Percentiles rank a stretch among this genome's conserved stretches.
Evolutionary conservation across 352 stramenopile genomes (phyloP).

Genomic region (Peronospora destructor): DNA sequence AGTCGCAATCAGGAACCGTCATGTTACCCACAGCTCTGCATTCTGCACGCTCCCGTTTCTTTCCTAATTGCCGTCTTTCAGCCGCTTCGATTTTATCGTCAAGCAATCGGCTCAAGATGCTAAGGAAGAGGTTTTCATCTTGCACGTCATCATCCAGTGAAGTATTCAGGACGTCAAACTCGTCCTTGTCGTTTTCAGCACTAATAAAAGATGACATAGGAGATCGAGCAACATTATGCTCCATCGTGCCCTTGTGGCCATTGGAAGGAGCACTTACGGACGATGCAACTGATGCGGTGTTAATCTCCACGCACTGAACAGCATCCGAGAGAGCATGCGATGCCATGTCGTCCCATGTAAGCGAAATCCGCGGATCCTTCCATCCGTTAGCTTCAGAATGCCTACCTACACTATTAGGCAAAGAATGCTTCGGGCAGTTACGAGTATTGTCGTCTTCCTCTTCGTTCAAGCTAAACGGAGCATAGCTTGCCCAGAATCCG

Average conservation of each 20-base stretch:
- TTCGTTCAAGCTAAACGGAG: conserved; percentile 59
- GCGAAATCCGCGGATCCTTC: conserved; percentile 13
- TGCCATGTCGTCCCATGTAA: conserved; percentile 57
- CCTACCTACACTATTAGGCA: conserved; percentile 8
- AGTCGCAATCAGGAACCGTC: conserved; percentile 11
- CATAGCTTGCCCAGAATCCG: conserved; percentile 73
- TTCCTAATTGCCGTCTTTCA: conserved; percentile 20
- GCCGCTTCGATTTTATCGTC: conserved; percentile 45
- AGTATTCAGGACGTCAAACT: conserved; percentile 70
- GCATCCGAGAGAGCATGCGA: conserved; percentile 45
- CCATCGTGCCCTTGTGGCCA: conserved; percentile 17
- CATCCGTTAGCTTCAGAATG: conserved; percentile 10
- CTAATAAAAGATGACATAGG: conserved; percentile 34
- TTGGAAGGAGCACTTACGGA: conserved; percentile 13
- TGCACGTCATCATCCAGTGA: conserved; percentile 47
- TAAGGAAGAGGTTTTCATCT: conserved; percentile 73
- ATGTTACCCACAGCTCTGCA: conserved; percentile 6
- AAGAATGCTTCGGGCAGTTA: conserved; percentile 1
- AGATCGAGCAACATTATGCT: conserved; percentile 16
- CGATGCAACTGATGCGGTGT: conserved; percentile 15
- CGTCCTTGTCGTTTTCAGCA: conserved; percentile 52
- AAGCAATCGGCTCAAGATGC: conserved; percentile 51
- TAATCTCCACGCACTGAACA: conserved; percentile 29
- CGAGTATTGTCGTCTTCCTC: conserved; percentile 36
- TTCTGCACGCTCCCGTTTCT: conserved; percentile 12